Evolutionary conservation across 345 rosid genomes (phyloP), one percentile per base, ranked within the genome.

Genomic region (Corchorus capsularis): DNA sequence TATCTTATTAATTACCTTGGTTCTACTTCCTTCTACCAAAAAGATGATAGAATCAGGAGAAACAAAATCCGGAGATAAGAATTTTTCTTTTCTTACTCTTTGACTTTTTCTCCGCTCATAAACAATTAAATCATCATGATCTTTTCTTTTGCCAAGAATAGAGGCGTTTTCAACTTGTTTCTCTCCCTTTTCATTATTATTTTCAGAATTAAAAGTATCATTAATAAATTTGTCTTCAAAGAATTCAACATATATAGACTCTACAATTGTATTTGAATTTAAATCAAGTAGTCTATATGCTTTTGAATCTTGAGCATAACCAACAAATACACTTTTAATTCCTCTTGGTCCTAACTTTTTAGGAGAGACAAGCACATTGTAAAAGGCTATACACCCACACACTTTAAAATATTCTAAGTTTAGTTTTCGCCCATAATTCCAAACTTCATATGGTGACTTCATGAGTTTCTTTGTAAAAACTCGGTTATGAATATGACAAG

Each of bases 361-460:
- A 27, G 27, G 27, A 27, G 27, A 27, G 27, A 71, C 47, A 39
- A 70, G 61, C 1, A 50, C 43, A 35, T 63, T 20, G 35, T 62
- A 70, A 4, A 19, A 1, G 0, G 10, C 69, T 47, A 8, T 64
- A 17, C 22, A 59, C 0, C 74, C 77, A n/a, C 39, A 66, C 19
- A 78, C 62, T 78, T 19, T 65, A 5, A 56, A 20, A 47, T 65
- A 78, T 41, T 6, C 13, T 16, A 73, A 4, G 9, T 72, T 46
- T 55, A 17, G 68, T 0, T 65, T 65, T 15, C 35, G 34, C 0
- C 54, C 22, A 1, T 66, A 27, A 27, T 27, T 73, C 62, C 74
- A 63, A 13, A 6, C 2, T 47, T 78, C 66, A 57, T 78, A 73
- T 43, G 54, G 34, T 54, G 77, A 64, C 8, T 56, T 5, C 6